A percentile compares a stretch with the other conserved stretches of the same genome.
Evolutionary conservation across 257 asterid genomes (phyloP).

Genomic region (Eucommia ulmoides): DNA sequence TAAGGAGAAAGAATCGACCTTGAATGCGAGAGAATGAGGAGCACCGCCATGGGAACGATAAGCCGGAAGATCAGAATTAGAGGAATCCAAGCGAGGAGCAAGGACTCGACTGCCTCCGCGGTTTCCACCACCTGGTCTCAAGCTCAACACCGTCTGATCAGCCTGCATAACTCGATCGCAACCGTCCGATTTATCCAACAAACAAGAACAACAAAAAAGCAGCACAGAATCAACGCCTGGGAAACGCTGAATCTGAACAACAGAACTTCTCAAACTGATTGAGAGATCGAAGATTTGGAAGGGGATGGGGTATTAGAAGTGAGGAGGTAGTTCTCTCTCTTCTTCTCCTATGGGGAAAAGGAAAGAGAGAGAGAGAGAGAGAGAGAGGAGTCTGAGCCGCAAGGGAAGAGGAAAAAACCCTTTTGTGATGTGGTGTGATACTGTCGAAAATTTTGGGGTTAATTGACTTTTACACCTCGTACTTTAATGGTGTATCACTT

Average conservation of each 20-base stretch:
- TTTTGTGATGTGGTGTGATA: slow-evolving; percentile 11
- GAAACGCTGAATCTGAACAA: slow-evolving; percentile 1
- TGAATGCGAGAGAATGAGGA: slow-evolving; percentile 6
- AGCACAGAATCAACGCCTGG: not conserved
- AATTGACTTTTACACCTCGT: too few species aligned
- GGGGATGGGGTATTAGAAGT: slow-evolving; percentile 1
- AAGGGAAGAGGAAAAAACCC: slow-evolving; percentile 17
- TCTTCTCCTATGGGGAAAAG: too few species aligned
- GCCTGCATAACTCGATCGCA: slow-evolving; percentile 37
- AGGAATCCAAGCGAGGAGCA: slow-evolving; percentile 32
- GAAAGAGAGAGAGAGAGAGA: slow-evolving; percentile 7
- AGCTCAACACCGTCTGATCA: slow-evolving; percentile 40
- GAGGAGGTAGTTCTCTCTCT: not conserved
- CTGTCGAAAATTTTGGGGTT: too few species aligned
- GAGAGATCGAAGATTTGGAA: not conserved
- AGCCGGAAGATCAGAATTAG: slow-evolving; percentile 21
- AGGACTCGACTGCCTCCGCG: slow-evolving; percentile 24
- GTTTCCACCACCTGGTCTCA: slow-evolving; percentile 45
- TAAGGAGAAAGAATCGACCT: slow-evolving; percentile 16
- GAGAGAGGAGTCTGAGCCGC: not conserved
- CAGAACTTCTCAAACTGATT: slow-evolving; percentile 1
- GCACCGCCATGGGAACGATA: slow-evolving; percentile 31
- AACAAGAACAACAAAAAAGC: not conserved
- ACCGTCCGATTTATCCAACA: slow-evolving; percentile 13
- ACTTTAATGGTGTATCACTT: too few species aligned